Conservation (phyloP, 768 basidiomycete species). For the Calvatia gigantea region DNA sequence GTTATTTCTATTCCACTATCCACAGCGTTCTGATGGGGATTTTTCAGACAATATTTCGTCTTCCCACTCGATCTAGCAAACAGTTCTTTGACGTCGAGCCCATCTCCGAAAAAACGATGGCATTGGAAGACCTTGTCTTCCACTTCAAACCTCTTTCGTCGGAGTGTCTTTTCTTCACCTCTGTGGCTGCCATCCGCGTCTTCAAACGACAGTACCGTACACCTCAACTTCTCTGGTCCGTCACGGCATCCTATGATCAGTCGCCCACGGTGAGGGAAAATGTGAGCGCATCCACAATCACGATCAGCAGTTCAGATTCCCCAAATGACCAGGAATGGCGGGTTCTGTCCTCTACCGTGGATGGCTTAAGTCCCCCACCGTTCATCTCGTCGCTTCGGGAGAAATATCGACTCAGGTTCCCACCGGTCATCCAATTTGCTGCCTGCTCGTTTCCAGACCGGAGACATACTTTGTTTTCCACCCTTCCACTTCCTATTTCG, state of each 20-base stretch:
- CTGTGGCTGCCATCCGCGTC: conserved; percentile 26
- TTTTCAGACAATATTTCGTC: conserved; percentile 41
- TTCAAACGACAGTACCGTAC: conserved; percentile 18
- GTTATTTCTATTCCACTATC: neutral
- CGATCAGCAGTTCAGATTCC: neutral
- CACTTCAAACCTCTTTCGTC: conserved; percentile 28
- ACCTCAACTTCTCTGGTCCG: conserved; percentile 19
- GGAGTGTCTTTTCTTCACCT: conserved; percentile 40
- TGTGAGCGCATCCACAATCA: neutral
- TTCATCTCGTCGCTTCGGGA: neutral
- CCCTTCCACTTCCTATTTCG: conserved; percentile 35
- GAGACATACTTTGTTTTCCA: conserved; percentile 34
- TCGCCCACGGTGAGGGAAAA: neutral
- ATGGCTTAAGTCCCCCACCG: neutral
- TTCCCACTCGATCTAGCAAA: conserved; percentile 35
- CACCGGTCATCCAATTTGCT: neutral
- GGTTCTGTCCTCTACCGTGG: neutral
- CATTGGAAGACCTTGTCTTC: conserved; percentile 26
- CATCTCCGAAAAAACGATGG: conserved; percentile 17
- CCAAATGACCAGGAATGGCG: conserved; percentile 2
- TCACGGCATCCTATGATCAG: conserved; percentile 18
- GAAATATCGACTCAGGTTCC: neutral
- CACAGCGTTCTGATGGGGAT: neutral
- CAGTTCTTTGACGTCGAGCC: conserved; percentile 20
- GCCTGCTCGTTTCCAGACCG: neutral